phyloP scores from a whole-genome alignment of 805 yeast species.

The Myxozyma mucilagina region DNA sequence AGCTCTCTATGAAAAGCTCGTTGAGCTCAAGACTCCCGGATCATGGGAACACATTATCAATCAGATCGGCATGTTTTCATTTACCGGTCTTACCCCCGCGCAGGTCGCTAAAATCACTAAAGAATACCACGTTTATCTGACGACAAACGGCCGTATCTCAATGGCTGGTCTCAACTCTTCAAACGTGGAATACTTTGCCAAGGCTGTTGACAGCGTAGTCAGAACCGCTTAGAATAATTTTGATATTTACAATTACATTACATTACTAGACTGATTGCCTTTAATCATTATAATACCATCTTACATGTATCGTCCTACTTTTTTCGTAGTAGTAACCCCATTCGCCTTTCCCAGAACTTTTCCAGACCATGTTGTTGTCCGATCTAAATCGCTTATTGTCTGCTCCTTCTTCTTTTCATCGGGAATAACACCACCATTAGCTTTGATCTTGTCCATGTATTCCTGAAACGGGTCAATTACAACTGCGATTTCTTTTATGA shows the following conservation, averaged over 20 bases:
- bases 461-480: slow-evolving; percentile 34
- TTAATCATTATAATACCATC: background rate
- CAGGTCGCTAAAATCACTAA: slow-evolving; percentile 77
- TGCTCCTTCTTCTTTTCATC: slow-evolving; percentile 1
- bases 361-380: slow-evolving; percentile 27
- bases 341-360: background rate
- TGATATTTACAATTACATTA: background rate
- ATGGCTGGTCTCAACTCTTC: slow-evolving; percentile 87
- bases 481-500: slow-evolving; percentile 21
- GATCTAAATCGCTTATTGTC: slow-evolving; percentile 5
- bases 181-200: slow-evolving; percentile 77
- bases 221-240: slow-evolving; percentile 11
- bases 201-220: slow-evolving; percentile 57
- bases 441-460: slow-evolving; percentile 19
- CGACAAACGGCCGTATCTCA: slow-evolving; percentile 83
- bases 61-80: slow-evolving; percentile 97
- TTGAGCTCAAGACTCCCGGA: slow-evolving; percentile 74
- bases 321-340: background rate
- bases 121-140: slow-evolving; percentile 79
- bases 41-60: slow-evolving; percentile 86
- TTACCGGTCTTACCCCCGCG: slow-evolving; percentile 76
- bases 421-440: slow-evolving; percentile 1
- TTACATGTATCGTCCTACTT: background rate
- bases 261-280: background rate
- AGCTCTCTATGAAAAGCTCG: slow-evolving; percentile 60